Conservation (phyloP, 176 grass and related monocot genomes). For the Secale cereale region DNA sequence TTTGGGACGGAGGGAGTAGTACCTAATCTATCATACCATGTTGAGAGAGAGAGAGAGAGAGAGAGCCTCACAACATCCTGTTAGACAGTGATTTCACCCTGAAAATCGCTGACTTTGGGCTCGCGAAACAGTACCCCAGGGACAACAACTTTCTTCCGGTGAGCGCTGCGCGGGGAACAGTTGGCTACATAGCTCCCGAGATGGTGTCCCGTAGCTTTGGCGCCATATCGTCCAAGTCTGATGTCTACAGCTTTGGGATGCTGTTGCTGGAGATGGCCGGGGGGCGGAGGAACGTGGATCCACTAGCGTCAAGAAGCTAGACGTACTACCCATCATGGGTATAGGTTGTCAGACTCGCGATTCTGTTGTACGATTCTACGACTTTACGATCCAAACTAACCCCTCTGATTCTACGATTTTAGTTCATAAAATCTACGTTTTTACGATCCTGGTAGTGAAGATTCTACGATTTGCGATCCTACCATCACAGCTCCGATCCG, state of each 20-base stretch:
- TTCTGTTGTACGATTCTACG: no score
- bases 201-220: conserved; percentile 15
- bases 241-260: not conserved
- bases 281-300: not conserved
- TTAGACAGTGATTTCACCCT: not conserved
- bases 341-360: no score
- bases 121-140: not conserved
- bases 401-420: no score
- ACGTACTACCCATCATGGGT: not conserved
- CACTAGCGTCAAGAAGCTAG: not conserved
- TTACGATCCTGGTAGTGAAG: no score
- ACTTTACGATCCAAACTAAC: no score
- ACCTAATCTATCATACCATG: no score
- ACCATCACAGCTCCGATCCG: no score
- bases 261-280: not conserved
- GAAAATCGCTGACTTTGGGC: not conserved
- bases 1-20: no score
- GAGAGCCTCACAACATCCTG: not conserved
- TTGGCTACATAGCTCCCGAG: not conserved
- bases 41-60: no score
- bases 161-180: not conserved
- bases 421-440: no score
- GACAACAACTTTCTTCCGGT: not conserved
- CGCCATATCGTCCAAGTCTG: not conserved
- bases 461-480: no score